Evolutionary conservation across 1,139 yeast species (phyloP).

Genomic region (Pichia sp.): DNA sequence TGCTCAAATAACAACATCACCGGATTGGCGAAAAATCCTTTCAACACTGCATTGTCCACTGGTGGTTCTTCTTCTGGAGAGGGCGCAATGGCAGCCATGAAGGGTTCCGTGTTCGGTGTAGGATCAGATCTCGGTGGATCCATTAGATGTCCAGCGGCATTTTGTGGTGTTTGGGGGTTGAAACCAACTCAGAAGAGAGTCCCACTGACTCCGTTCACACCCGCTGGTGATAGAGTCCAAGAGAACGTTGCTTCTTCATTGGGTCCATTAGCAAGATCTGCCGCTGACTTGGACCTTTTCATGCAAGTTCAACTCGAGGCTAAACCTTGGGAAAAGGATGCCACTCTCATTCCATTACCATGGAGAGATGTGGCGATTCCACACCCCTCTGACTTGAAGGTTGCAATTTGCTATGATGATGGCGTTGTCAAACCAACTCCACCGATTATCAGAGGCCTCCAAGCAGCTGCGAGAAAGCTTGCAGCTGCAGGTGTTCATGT

Average conservation of each 20-base stretch:
- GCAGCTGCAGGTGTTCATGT: conserved; percentile 51
- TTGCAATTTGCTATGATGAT: conserved; percentile 42
- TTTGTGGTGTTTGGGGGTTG: conserved; percentile 33
- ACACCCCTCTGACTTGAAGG: conserved; percentile 33
- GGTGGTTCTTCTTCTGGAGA: conserved; percentile 75
- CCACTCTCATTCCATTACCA: conserved; percentile 46
- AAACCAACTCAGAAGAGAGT: conserved; percentile 28
- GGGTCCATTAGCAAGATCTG: conserved; percentile 29
- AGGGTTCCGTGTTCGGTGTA: conserved; percentile 56
- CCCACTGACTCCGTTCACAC: conserved; percentile 43
- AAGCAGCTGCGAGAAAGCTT: conserved; percentile 38
- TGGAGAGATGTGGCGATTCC: conserved; percentile 50
- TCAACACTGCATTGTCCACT: conserved; percentile 39
- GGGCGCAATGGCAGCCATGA: conserved; percentile 58
- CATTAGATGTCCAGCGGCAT: conserved; percentile 33
- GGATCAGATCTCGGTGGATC: conserved; percentile 50
- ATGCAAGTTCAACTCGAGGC: conserved; percentile 46
- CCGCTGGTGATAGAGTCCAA: conserved; percentile 26
- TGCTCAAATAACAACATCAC: conserved; percentile 38
- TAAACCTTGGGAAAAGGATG: conserved; percentile 65
- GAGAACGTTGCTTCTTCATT: conserved; percentile 19
- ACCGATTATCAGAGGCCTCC: conserved; percentile 52
- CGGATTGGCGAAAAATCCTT: conserved; percentile 44
- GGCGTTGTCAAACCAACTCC: conserved; percentile 50
- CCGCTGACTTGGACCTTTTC: conserved; percentile 43